Conservation (phyloP, 306 rosid species). For the Corylus americana region DNA sequence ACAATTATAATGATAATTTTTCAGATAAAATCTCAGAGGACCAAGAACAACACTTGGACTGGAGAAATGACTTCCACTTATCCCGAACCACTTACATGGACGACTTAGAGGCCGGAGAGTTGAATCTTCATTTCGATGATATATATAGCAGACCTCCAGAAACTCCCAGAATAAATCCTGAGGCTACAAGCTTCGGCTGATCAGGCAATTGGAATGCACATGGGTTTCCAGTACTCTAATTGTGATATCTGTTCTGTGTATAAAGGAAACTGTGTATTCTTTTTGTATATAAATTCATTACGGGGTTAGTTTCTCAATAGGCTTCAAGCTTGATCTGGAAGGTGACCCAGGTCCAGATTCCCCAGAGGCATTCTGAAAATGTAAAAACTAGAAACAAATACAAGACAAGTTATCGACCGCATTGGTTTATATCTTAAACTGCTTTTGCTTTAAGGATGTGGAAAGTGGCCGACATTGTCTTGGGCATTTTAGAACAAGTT, state of each 20-base stretch:
- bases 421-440: not conserved
- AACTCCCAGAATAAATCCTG: slow-evolving; percentile 41
- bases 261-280: slow-evolving; percentile 51
- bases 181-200: slow-evolving; percentile 42
- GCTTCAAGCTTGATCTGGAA: slow-evolving; percentile 31
- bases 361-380: slow-evolving; percentile 30
- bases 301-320: slow-evolving; percentile 29
- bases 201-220: slow-evolving; percentile 30
- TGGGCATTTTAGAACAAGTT: too few relatives aligned
- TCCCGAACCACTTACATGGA: slow-evolving; percentile 48
- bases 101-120: slow-evolving; percentile 61
- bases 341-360: slow-evolving; percentile 17
- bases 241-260: slow-evolving; percentile 21
- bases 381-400: slow-evolving; percentile 17
- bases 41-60: slow-evolving; percentile 47
- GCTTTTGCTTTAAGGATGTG: not conserved
- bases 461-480: too few relatives aligned
- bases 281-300: slow-evolving; percentile 70
- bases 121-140: slow-evolving; percentile 76
- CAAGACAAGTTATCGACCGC: not conserved
- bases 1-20: slow-evolving; percentile 33
- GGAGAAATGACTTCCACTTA: slow-evolving; percentile 43
- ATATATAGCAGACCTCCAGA: slow-evolving; percentile 63
- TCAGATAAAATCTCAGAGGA: slow-evolving; percentile 71
- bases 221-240: slow-evolving; percentile 38